phyloP scores from a whole-genome alignment of 768 basidiomycete genomes.

The Lactarius deliciosus region DNA sequence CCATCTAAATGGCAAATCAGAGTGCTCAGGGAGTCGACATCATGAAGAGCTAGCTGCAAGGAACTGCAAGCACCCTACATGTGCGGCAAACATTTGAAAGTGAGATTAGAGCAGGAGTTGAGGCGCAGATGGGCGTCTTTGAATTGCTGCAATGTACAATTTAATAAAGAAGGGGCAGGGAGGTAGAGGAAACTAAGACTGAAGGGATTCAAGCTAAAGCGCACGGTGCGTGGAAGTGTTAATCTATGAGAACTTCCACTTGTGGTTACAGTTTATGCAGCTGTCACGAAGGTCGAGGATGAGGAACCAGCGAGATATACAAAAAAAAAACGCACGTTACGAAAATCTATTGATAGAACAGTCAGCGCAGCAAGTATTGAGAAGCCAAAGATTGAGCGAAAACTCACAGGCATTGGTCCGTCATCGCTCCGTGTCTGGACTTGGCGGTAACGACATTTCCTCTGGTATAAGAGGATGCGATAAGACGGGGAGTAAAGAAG shows the following conservation, averaged over 20 bases:
- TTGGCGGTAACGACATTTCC: constrained; percentile 91
- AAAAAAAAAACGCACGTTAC: constrained; percentile 60
- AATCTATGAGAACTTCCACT: constrained; percentile 64
- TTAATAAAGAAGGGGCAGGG: not conserved
- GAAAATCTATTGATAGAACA: constrained; percentile 58
- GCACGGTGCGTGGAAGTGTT: not conserved
- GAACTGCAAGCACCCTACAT: too few species aligned
- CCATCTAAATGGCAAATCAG: too few species aligned
- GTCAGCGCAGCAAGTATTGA: constrained; percentile 12
- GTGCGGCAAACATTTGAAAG: too few species aligned
- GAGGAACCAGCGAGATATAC: constrained; percentile 12
- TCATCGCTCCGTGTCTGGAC: constrained; percentile 97
- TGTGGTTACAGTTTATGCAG: constrained; percentile 67
- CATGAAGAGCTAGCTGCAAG: too few species aligned
- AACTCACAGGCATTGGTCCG: constrained; percentile 93
- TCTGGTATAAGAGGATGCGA: constrained; percentile 39
- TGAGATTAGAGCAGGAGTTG: too few species aligned
- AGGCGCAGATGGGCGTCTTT: not conserved
- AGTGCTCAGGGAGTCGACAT: too few species aligned
- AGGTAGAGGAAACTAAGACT: not conserved
- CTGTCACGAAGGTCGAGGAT: constrained; percentile 35
- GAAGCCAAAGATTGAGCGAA: constrained; percentile 11
- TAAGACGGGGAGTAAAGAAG: not conserved
- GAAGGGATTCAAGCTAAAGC: constrained; percentile 14
- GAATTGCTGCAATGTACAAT: constrained; percentile 5